Conservation (phyloP, 2,329 filamentous ascomycete species). For the Drechslera avenae region DNA sequence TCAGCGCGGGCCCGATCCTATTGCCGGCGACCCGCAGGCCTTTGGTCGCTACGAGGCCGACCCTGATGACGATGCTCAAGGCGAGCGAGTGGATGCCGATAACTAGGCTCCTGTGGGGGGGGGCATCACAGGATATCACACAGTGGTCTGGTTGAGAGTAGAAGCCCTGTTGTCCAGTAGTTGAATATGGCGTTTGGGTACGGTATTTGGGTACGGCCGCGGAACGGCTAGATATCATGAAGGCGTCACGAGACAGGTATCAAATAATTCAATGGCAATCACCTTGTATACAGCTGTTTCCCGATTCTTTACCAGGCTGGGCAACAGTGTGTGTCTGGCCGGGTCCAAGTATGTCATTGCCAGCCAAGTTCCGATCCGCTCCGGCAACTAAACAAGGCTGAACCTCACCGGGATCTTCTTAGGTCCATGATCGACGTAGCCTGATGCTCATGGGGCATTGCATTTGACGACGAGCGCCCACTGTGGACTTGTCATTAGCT, state of each 20-base stretch:
- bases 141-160: neutral
- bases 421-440: neutral
- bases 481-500: too few relatives aligned
- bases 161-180: conserved; percentile 3
- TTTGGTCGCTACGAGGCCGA: conserved; percentile 47
- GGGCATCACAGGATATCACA: neutral
- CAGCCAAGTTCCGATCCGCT: conserved; percentile 8
- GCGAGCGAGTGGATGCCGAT: conserved; percentile 48
- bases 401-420: conserved; percentile 4
- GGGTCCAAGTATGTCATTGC: neutral
- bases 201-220: conserved; percentile 42
- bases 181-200: conserved; percentile 27
- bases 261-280: conserved; percentile 10
- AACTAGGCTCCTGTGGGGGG: conserved; percentile 16
- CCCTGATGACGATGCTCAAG: conserved; percentile 49
- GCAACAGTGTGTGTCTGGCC: neutral
- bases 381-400: conserved; percentile 4
- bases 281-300: conserved; percentile 3
- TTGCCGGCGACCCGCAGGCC: conserved; percentile 44
- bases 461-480: too few relatives aligned
- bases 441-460: neutral
- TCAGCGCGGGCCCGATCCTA: conserved; percentile 47
- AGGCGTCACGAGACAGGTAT: conserved; percentile 35
- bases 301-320: neutral
- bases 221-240: conserved; percentile 31